These are phyloP conservation scores for Byssoonygena ceratinophila DNA, from an alignment of 2,329 filamentous ascomycete species.

Conservation along the genomic window DNA sequence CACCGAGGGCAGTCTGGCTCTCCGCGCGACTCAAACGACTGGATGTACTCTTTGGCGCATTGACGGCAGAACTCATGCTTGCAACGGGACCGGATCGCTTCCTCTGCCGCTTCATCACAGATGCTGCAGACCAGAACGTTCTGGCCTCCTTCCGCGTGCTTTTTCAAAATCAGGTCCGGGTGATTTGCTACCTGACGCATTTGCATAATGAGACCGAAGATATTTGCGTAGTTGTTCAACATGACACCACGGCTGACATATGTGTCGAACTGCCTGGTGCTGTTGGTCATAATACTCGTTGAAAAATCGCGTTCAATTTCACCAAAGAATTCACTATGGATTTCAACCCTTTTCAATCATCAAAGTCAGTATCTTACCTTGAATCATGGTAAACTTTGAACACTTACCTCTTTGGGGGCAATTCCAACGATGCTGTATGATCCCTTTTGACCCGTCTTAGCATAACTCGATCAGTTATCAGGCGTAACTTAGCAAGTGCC, in stretches of 20 bases:
- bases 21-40: constrained; percentile 56
- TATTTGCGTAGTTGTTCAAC: constrained; percentile 96
- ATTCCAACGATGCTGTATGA: constrained; percentile 86
- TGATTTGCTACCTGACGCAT: constrained; percentile 98
- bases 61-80: constrained; percentile 84
- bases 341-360: constrained; percentile 50
- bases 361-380: not conserved
- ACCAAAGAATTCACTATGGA: constrained; percentile 92
- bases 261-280: constrained; percentile 80
- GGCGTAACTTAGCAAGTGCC: constrained; percentile 70
- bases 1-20: constrained; percentile 67
- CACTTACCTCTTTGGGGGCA: constrained; percentile 71
- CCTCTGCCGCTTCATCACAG: constrained; percentile 91
- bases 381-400: not conserved
- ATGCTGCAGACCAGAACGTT: constrained; percentile 88
- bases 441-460: constrained; percentile 88
- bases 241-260: constrained; percentile 91
- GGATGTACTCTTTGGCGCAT: constrained; percentile 70
- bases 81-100: constrained; percentile 83
- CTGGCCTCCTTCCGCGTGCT: constrained; percentile 72
- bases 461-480: constrained; percentile 92
- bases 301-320: constrained; percentile 95
- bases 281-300: constrained; percentile 86
- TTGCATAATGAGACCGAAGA: constrained; percentile 97
- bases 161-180: constrained; percentile 85